Evolutionary conservation across 495 filamentous ascomycete genomes (phyloP).

Genomic region (Penicillium fimorum): DNA sequence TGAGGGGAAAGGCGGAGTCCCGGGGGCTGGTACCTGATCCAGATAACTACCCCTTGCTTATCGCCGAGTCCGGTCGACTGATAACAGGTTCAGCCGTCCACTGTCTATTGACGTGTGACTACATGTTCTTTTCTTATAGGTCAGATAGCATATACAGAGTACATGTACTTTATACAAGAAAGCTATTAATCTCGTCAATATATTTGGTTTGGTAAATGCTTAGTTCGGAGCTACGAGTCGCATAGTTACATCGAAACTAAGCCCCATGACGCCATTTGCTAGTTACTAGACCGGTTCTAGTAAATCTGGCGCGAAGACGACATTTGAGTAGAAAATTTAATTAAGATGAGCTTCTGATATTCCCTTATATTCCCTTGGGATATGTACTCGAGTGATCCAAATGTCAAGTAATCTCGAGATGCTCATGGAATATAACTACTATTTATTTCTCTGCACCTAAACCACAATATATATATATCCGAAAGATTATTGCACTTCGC

Average conservation of each 20-base stretch:
- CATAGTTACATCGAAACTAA: neutral
- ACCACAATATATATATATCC: neutral
- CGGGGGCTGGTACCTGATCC: constrained; percentile 13
- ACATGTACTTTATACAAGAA: too few relatives aligned
- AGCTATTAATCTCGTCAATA: neutral
- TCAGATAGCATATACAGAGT: neutral
- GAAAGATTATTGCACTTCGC: rapidly evolving
- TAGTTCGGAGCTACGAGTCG: neutral
- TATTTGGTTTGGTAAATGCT: neutral
- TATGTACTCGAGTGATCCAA: neutral
- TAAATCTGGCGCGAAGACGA: neutral
- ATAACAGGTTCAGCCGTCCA: constrained; percentile 8
- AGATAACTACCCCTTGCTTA: constrained; percentile 23
- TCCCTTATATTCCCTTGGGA: neutral
- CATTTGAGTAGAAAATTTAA: neutral
- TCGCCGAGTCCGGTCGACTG: constrained; percentile 15
- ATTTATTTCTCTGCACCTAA: neutral
- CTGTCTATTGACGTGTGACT: neutral
- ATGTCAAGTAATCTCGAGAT: neutral
- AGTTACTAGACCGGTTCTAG: neutral
- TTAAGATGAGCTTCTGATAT: neutral
- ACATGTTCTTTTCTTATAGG: neutral
- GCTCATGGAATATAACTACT: neutral
- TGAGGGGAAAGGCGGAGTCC: constrained; percentile 28
- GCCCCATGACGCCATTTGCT: neutral